phyloP scores from a whole-genome alignment of 257 asterid genomes.

The Avicennia marina region DNA sequence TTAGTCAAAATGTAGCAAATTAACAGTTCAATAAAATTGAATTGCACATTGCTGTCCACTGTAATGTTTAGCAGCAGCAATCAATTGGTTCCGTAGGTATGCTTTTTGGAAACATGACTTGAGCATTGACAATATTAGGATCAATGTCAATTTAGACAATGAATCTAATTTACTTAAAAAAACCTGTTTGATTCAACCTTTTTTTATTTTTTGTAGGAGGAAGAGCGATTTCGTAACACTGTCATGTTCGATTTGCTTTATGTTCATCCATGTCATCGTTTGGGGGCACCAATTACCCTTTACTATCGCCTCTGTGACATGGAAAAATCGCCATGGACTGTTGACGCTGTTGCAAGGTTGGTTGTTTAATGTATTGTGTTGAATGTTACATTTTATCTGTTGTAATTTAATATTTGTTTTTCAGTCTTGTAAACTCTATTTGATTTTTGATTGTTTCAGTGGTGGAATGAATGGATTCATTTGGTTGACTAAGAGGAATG shows the following conservation, averaged over 20 bases:
- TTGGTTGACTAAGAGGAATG: conserved; percentile 72
- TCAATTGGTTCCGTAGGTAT: no score
- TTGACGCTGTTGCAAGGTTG: conserved; percentile 64
- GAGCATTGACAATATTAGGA: no score
- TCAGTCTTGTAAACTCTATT: conserved; percentile 15
- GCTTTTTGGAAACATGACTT: no score
- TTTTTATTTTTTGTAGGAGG: conserved; percentile 49
- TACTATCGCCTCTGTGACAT: conserved; percentile 46
- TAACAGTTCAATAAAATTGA: no score
- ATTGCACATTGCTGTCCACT: no score
- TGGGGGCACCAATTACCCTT: conserved; percentile 53
- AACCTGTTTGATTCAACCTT: not conserved
- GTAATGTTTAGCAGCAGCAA: no score
- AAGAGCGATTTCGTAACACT: conserved; percentile 74
- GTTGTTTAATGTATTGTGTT: conserved; percentile 22
- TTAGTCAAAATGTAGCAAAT: no score
- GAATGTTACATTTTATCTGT: conserved; percentile 1
- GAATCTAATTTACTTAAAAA: no score
- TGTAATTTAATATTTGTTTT: not conserved
- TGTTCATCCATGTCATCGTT: conserved; percentile 60
- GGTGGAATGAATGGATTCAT: conserved; percentile 92
- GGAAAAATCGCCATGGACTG: conserved; percentile 41
- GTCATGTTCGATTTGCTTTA: conserved; percentile 79
- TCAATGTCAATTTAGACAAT: no score
- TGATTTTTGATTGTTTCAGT: conserved; percentile 39